phyloP scores from a whole-genome alignment of 306 rosid genomes.

The Quercus rubra region DNA sequence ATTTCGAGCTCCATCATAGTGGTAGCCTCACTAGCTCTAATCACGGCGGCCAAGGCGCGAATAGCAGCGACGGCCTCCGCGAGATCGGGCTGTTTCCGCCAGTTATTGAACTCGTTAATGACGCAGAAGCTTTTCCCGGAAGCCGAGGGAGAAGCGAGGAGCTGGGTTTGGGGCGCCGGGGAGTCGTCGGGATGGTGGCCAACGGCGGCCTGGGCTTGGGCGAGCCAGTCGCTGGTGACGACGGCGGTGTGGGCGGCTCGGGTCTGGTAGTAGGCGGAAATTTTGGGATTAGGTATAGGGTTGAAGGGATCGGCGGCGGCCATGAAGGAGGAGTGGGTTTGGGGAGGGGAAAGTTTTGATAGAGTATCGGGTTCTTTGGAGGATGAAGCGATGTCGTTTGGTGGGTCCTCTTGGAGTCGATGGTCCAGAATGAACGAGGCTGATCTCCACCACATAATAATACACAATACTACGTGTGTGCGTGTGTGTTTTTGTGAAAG shows the following conservation, averaged over 20 bases:
- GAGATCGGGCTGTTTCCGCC: conserved; percentile 94
- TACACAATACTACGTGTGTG: background rate
- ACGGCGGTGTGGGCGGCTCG: conserved; percentile 76
- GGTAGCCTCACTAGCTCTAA: conserved; percentile 66
- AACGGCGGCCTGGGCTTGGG: conserved; percentile 87
- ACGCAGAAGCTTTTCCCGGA: conserved; percentile 62
- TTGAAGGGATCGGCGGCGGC: conserved; percentile 34
- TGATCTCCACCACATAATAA: conserved; percentile 73
- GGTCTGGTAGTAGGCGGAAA: conserved; percentile 75
- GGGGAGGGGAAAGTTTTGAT: conserved; percentile 25
- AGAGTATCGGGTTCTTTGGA: conserved; percentile 26
- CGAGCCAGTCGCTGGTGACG: conserved; percentile 80
- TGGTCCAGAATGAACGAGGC: conserved; percentile 72
- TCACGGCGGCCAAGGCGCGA: conserved; percentile 86
- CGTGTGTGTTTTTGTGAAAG: background rate
- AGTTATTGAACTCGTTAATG: conserved; percentile 68
- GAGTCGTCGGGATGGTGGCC: conserved; percentile 27
- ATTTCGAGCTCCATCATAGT: conserved; percentile 96
- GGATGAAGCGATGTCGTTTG: conserved; percentile 27
- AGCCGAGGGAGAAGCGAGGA: background rate
- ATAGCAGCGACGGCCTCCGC: conserved; percentile 98
- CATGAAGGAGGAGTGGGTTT: conserved; percentile 23
- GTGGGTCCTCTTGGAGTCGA: conserved; percentile 7
- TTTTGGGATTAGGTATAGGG: conserved; percentile 37
- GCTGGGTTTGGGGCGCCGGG: conserved; percentile 1